Percentiles rank a stretch among this genome's conserved stretches.
phyloP scores from a whole-genome alignment of 1,284 basidiomycete species.

The Mycosarcoma mackinlayi region DNA sequence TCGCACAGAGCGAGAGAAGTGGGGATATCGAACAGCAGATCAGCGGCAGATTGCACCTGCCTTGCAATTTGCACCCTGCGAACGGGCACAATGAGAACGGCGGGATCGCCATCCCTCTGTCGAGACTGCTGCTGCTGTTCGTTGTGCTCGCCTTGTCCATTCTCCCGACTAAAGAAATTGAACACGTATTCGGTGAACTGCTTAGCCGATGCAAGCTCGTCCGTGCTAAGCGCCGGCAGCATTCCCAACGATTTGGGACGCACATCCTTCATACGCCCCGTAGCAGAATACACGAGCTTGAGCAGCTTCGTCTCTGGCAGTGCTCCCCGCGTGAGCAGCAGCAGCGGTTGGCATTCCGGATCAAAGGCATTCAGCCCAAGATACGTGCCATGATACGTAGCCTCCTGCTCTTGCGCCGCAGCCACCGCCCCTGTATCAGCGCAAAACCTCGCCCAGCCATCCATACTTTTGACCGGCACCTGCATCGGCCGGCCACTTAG shows the following conservation, averaged over 20 bases:
- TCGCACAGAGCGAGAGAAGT: not conserved
- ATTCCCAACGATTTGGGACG: conserved; percentile 2
- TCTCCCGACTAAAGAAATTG: conserved; percentile 9
- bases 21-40: conserved; percentile 18
- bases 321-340: conserved; percentile 19
- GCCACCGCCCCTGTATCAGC: too few species aligned
- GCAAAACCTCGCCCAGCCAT: conserved; percentile 26
- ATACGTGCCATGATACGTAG: conserved; percentile 17
- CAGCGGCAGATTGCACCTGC: not conserved
- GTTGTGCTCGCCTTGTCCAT: not conserved
- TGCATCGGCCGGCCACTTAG: conserved; percentile 22
- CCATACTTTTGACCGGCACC: conserved; percentile 27
- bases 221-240: not conserved
- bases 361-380: conserved; percentile 20
- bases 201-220: conserved; percentile 7
- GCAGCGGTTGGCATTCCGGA: conserved; percentile 12
- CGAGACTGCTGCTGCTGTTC: not conserved
- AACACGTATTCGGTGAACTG: conserved; percentile 18
- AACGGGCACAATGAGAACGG: conserved; percentile 22
- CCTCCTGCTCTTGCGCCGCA: not conserved
- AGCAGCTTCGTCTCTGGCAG: conserved; percentile 28
- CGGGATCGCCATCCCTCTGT: conserved; percentile 8
- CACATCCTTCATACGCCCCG: conserved; percentile 7
- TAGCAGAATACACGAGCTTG: not conserved
- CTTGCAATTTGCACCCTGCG: not conserved